Evolutionary conservation across 164 flowering plant species (phyloP), one percentile per base, ranked within the genome.

Genomic region (Stephania cephalantha): DNA sequence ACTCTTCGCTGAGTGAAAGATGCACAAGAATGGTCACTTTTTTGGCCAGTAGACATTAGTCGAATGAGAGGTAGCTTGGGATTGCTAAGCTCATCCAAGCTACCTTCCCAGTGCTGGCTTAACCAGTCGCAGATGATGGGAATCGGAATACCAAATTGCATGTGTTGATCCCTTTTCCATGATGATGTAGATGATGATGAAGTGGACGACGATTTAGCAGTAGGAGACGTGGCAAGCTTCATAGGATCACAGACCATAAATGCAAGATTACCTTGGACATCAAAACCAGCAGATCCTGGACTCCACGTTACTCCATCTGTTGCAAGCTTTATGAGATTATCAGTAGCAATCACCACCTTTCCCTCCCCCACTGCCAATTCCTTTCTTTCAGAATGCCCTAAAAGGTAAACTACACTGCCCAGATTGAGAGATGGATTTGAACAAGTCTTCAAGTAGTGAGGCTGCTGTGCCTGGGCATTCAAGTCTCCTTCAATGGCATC

Each of bases 161-260:
- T 87, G 2, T 90, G 85, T 73, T 71, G 78, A 79, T 91, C 99
- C 78, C 85, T 95, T 79, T 91, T 95, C 92, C 88, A 83, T 8
- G 97, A 91, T 17, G 96, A 87, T 5, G 95, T 75, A 17, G 98
- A 87, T 6, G 97, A 86, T 5, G 97, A 83, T 1, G 94, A 86
- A 22, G 88, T 88, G 18, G 99, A 86, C 69, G 96, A 83, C 12
- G 98, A 91, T 71, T 87, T 90, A 18, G 90, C 81, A 46, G 88
- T 84, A 46, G 98, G 98, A 61, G 99, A 93, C 68, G 98, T 85
- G n/a, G 99, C 98, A 20, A 95, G 90, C 76, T 95, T 95, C 98
- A 93, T 95, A 25, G 98, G 99, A 80, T 95, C 98, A 80, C 99
- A 95, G 29, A 95, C 87, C 98, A 95, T 92, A 81, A 95, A 95